Evolutionary conservation across 129 eudicot genomes (phyloP), one percentile per base, ranked within the genome.

Genomic region (Flaveria robusta): DNA sequence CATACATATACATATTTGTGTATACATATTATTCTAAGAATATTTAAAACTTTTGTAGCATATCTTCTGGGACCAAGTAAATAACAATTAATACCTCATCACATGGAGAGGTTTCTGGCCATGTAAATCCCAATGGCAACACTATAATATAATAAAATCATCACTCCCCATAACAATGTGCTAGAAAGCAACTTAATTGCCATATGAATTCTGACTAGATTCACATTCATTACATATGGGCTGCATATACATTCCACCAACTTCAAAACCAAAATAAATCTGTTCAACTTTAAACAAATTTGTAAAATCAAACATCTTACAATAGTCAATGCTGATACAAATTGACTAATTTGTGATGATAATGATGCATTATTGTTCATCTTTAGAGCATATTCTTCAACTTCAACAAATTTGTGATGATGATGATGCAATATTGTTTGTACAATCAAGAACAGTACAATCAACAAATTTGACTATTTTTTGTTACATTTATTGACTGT

Each of bases 201-300:
- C 70, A 69, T 69, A 31, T 69, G 64, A 60, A 37, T 29, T 74
- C 69, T 80, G 77, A 75, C 84, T 75, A 68, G 81, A 81, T 51
- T 45, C 81, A 81, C 79, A 79, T 39, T 42, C 71, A 72, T 59
- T 51, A 50, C 54, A 50, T 63, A 66, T 49, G 26, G 50, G 58
- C 50, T 70, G 62, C 82, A 31, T 68, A 60, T 60, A 52, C 78
- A 63, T 80, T 76, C 63, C 81, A 81, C 74, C 71, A 34, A 62
- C 77, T 70, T 65, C 68, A 51, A 23, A 47, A n/a, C 68, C 23
- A 65, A 72, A 41, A 52, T 65, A 79, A 51, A 23, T 27, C 56
- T 79, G 11, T 72, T 27, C 16, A 37, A 13, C 51, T 72, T 39
- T 29, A 12, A 12, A 34, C 39, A 34, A 34, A 34, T 34, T 4